Conservation (phyloP, 371 early-diverging fungal genomes). For the Rhizomucor pusillus region DNA sequence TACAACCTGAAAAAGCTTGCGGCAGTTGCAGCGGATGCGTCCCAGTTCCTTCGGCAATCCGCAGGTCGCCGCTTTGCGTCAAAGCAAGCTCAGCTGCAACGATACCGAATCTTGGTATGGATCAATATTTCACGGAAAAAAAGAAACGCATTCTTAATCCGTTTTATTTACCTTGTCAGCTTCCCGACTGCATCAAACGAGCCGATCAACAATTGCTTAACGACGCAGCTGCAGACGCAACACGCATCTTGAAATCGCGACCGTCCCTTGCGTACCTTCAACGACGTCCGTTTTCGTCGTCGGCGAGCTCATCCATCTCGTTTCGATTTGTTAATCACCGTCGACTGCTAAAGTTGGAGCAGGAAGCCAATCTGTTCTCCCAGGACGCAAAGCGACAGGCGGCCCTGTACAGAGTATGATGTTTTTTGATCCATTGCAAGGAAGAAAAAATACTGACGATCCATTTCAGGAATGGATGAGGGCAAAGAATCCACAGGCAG, state of each 20-base stretch:
- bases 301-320: slow-evolving; percentile 6
- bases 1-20: neutral
- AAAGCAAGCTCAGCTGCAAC: too few species aligned
- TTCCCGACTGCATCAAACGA: neutral
- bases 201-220: slow-evolving; percentile 1
- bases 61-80: too few species aligned
- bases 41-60: slow-evolving; percentile 5
- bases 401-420: slow-evolving; percentile 69
- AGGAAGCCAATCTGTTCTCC: slow-evolving; percentile 65
- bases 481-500: slow-evolving; percentile 58
- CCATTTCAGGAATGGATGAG: slow-evolving; percentile 59
- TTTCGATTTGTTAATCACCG: slow-evolving; percentile 47
- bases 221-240: neutral
- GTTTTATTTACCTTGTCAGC: neutral
- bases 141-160: too few species aligned
- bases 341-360: slow-evolving; percentile 60
- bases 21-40: slow-evolving; percentile 9
- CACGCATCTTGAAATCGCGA: slow-evolving; percentile 2
- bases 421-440: too few species aligned
- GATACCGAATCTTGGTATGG: too few species aligned
- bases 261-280: slow-evolving; percentile 6
- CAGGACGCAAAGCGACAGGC: slow-evolving; percentile 67
- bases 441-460: neutral
- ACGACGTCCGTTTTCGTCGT: slow-evolving; percentile 7
- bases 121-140: too few species aligned